These are phyloP conservation scores for Xylaria palmicola DNA, from an alignment of 495 filamentous ascomycete genomes.

Conservation along the genomic window DNA sequence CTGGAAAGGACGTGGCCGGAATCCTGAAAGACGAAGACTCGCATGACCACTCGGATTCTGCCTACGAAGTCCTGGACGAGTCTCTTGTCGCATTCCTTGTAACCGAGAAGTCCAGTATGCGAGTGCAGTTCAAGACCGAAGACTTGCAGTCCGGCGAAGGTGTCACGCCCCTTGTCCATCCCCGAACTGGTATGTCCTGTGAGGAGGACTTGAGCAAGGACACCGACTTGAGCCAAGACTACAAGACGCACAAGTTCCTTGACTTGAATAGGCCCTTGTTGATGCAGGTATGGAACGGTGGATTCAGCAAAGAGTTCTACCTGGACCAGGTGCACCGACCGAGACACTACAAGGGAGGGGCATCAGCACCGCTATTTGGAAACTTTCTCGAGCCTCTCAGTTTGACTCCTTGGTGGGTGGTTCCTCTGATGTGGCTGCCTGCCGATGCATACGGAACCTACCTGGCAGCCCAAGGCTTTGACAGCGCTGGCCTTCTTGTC, in stretches of 20 bases:
- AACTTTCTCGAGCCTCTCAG: conserved; percentile 96
- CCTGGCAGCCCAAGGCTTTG: conserved; percentile 58
- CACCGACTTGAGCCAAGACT: conserved; percentile 74
- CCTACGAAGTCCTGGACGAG: conserved; percentile 87
- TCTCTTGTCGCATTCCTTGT: conserved; percentile 75
- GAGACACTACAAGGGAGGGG: conserved; percentile 88
- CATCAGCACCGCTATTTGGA: conserved; percentile 91
- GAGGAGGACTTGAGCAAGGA: conserved; percentile 84
- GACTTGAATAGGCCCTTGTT: conserved; percentile 86
- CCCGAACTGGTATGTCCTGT: conserved; percentile 78
- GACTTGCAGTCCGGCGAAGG: conserved; percentile 37
- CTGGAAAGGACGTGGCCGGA: conserved; percentile 77
- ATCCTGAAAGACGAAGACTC: conserved; percentile 84
- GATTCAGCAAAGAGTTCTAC: conserved; percentile 91
- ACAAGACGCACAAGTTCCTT: conserved; percentile 85
- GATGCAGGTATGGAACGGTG: conserved; percentile 82
- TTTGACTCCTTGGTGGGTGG: conserved; percentile 89
- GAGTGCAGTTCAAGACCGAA: conserved; percentile 19
- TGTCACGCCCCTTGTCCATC: conserved; percentile 48
- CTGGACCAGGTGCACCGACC: conserved; percentile 94
- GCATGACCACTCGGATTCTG: conserved; percentile 82
- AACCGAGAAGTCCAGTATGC: conserved; percentile 41
- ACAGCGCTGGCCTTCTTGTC: conserved; percentile 38
- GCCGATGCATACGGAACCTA: conserved; percentile 71
- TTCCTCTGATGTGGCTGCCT: conserved; percentile 87